Conservation (phyloP, 225 moss, liverwort and hornwort species). For the Polytrichum commune region DNA sequence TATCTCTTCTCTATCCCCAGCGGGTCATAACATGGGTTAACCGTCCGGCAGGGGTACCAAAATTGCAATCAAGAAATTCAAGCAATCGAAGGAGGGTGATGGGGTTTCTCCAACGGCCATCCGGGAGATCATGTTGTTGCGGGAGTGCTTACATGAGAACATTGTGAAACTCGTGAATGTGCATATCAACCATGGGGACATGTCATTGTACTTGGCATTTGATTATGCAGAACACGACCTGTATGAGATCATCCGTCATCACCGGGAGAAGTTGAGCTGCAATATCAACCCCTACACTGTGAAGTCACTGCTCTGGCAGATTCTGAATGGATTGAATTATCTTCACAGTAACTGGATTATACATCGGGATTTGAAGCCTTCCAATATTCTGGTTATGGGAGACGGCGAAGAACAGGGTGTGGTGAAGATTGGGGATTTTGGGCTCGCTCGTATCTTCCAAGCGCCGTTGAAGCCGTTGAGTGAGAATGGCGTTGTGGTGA, state of each 20-base stretch:
- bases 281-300: constrained; percentile 87
- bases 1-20: neutral
- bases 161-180: constrained; percentile 95
- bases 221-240: constrained; percentile 98
- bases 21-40: neutral
- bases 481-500: constrained; percentile 97
- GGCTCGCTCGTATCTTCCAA: constrained; percentile 89
- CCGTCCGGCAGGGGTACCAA: constrained; percentile 49
- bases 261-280: constrained; percentile 88
- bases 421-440: constrained; percentile 96
- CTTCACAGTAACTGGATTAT: constrained; percentile 98
- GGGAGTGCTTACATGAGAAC: constrained; percentile 95
- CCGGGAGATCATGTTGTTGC: constrained; percentile 92
- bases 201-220: constrained; percentile 94
- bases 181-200: constrained; percentile 95
- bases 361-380: constrained; percentile 94
- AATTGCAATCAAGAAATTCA: constrained; percentile 99
- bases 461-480: constrained; percentile 80
- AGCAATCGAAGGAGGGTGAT: constrained; percentile 98
- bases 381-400: constrained; percentile 97
- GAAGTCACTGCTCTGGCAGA: constrained; percentile 97
- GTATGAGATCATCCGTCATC: constrained; percentile 95
- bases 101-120: constrained; percentile 98
- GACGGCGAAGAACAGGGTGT: constrained; percentile 97
- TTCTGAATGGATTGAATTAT: constrained; percentile 94